A percentile compares a stretch with the other conserved stretches of the same genome.
phyloP scores from a whole-genome alignment of 345 rosid genomes.

The Gossypium arboreum region DNA sequence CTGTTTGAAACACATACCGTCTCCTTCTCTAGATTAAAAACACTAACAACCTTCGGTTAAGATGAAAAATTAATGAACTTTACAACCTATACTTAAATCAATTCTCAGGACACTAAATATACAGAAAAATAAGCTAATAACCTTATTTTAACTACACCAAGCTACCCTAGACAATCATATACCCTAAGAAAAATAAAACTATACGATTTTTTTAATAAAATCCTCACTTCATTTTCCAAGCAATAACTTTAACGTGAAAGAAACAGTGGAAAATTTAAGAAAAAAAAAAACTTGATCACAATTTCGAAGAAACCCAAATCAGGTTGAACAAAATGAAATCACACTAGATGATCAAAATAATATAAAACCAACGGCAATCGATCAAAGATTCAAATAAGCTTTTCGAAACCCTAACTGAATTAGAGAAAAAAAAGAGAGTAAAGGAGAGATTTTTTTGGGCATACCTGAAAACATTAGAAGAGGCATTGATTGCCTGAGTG shows the following conservation, averaged over 20 bases:
- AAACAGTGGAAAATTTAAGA: background rate
- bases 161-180: too few species aligned
- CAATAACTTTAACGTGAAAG: background rate
- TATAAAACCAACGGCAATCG: background rate
- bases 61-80: background rate
- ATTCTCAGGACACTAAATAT: background rate
- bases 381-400: background rate
- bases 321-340: background rate
- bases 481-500: constrained; percentile 42
- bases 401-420: constrained; percentile 7
- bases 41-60: background rate
- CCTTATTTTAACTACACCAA: background rate
- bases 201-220: too few species aligned
- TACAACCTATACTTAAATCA: background rate
- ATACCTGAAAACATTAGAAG: constrained; percentile 62
- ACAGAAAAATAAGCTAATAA: background rate
- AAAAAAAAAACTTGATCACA: background rate
- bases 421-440: background rate
- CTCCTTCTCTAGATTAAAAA: background rate
- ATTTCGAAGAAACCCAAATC: constrained; percentile 6
- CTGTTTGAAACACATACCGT: too few species aligned
- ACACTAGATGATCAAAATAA: background rate
- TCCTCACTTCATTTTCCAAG: background rate
- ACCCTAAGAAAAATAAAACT: too few species aligned
- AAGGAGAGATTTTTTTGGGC: background rate